phyloP scores from a whole-genome alignment of 1,139 yeast species.

The Chernovozyma sophiae-reginae region DNA sequence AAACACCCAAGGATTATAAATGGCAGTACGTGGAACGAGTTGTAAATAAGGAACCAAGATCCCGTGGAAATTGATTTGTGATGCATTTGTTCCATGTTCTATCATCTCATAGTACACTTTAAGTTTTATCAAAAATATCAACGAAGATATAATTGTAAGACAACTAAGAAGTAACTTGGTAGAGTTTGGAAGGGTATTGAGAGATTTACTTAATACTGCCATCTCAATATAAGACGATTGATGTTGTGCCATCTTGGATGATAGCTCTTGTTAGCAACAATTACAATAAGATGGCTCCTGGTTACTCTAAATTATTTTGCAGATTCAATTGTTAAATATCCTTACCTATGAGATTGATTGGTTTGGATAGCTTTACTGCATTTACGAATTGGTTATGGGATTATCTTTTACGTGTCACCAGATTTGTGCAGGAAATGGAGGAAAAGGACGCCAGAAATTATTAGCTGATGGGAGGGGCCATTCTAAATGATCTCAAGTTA shows the following conservation, averaged over 20 bases:
- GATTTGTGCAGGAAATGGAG: too few relatives aligned
- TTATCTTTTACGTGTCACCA: too few relatives aligned
- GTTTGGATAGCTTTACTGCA: too few relatives aligned
- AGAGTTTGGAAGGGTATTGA: conserved; percentile 19
- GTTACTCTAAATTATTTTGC: too few relatives aligned
- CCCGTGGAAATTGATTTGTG: conserved; percentile 23
- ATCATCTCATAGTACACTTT: conserved; percentile 33
- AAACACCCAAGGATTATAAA: conserved; percentile 74
- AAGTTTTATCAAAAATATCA: conserved; percentile 27
- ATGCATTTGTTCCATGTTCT: conserved; percentile 38
- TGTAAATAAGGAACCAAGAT: conserved; percentile 61
- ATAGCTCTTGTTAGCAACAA: too few relatives aligned
- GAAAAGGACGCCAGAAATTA: too few relatives aligned
- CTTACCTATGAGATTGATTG: too few relatives aligned
- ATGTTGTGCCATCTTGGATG: neutral
- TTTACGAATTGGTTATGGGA: too few relatives aligned
- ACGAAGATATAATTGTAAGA: conserved; percentile 19
- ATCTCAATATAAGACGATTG: neutral
- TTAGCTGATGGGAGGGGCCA: too few relatives aligned
- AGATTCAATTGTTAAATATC: too few relatives aligned
- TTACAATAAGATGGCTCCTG: too few relatives aligned
- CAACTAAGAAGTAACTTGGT: conserved; percentile 26
- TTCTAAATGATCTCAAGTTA: too few relatives aligned
- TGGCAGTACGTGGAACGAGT: conserved; percentile 60
- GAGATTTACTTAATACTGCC: neutral